phyloP scores from a whole-genome alignment of 78 protist genomes.

The Goniomonas avonlea region DNA sequence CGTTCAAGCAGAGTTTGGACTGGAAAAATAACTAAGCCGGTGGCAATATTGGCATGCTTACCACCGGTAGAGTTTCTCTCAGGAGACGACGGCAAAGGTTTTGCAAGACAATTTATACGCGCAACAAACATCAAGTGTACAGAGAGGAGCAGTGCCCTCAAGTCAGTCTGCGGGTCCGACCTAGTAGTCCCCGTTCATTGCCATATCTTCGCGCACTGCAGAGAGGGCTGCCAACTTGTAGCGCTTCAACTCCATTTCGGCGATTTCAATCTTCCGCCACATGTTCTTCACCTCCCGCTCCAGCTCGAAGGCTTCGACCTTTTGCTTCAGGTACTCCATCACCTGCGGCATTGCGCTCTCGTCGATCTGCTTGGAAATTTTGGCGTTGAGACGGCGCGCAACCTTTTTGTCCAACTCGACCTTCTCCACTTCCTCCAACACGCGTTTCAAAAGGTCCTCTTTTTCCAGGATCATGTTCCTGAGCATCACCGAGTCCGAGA shows the following conservation, averaged over 20 bases:
- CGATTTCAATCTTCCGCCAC: conserved; percentile 64
- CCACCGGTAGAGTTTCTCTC: no score
- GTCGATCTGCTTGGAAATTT: conserved; percentile 18
- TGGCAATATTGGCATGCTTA: no score
- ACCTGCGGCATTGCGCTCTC: conserved; percentile 47
- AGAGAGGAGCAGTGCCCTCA: no score
- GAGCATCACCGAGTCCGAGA: conserved; percentile 17
- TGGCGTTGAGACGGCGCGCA: conserved; percentile 14
- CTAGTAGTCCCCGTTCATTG: no score
- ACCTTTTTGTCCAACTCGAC: conserved; percentile 27
- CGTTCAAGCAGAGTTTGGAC: no score
- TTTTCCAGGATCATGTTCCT: conserved; percentile 5
- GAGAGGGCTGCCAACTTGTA: no score
- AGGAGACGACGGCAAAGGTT: no score
- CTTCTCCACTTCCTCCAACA: neutral
- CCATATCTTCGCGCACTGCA: no score
- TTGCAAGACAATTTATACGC: no score
- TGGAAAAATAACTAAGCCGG: no score
- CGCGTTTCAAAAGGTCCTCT: neutral
- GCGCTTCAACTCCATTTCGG: conserved; percentile 58
- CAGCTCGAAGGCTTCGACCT: conserved; percentile 31
- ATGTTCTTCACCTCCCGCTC: conserved; percentile 13
- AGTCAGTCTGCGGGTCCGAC: no score
- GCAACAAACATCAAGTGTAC: no score
- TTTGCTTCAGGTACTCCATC: conserved; percentile 44